Conservation (phyloP, 2,329 filamentous ascomycete genomes). For the Curvularia hawaiiensis region DNA sequence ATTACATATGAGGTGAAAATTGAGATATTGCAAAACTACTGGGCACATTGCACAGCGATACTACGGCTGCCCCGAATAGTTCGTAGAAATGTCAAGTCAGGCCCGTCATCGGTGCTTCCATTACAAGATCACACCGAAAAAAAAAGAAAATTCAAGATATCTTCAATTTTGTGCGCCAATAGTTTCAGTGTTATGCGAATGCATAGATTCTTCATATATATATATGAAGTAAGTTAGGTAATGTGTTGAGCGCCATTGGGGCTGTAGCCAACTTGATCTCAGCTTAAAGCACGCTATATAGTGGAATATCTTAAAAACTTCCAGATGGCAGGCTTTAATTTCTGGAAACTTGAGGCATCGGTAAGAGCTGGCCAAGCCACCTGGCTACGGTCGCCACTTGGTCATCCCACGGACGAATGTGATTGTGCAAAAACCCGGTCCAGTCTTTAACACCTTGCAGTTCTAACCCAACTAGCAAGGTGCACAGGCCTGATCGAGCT, state of each 20-base stretch:
- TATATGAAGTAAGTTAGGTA: background rate
- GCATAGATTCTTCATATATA: constrained; percentile 1
- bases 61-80: background rate
- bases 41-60: no score
- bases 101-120: background rate
- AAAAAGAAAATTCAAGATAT: background rate
- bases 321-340: constrained; percentile 3
- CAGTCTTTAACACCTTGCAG: constrained; percentile 58
- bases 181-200: background rate
- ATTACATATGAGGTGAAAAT: no score
- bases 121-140: background rate
- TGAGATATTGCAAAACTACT: no score
- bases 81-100: no score
- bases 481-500: constrained; percentile 22
- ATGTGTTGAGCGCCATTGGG: background rate
- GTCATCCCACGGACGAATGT: constrained; percentile 21
- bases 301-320: background rate
- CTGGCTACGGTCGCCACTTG: constrained; percentile 19
- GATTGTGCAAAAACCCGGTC: constrained; percentile 29
- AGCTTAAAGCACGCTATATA: background rate
- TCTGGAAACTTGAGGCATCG: constrained; percentile 23
- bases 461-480: constrained; percentile 44
- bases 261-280: no score
- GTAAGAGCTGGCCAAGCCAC: constrained; percentile 30
- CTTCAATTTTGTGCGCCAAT: background rate